These are phyloP conservation scores for Schoenoplectus triqueter DNA, from an alignment of 202 grass and related monocot species.

Conservation along the genomic window DNA sequence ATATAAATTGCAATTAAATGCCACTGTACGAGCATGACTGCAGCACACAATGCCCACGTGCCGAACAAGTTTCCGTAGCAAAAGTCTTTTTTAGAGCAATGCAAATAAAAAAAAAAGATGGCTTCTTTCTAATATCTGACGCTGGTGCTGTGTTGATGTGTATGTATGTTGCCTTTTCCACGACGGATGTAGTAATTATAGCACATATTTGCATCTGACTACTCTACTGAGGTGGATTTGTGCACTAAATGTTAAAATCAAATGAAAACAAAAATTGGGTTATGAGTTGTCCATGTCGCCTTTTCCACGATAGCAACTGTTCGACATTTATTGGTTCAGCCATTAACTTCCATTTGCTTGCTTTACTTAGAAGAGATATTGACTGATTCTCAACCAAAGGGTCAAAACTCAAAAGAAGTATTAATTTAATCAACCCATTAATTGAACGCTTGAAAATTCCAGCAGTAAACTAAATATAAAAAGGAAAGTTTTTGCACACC, in stretches of 20 bases:
- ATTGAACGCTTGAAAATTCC: neutral
- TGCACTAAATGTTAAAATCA: neutral
- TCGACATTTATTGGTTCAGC: constrained; percentile 10
- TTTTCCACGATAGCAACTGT: constrained; percentile 1
- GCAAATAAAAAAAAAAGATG: no score
- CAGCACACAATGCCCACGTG: neutral
- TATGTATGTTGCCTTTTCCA: neutral
- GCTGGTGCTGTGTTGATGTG: neutral
- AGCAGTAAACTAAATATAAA: neutral
- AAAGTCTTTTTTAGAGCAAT: neutral
- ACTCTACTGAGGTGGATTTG: neutral
- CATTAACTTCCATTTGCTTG: constrained; percentile 15
- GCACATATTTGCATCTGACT: neutral
- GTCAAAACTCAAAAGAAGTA: neutral
- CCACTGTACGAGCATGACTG: neutral
- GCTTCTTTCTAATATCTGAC: no score
- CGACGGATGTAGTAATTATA: neutral
- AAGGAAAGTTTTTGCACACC: neutral
- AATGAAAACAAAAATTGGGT: neutral
- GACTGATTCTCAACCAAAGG: neutral
- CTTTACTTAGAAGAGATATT: constrained; percentile 21
- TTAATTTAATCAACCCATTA: neutral
- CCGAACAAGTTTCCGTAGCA: neutral
- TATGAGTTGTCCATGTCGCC: constrained; percentile 7
- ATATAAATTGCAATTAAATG: constrained; percentile 8